phyloP scores from a whole-genome alignment of 1,284 basidiomycete genomes.

The Neolentinus lepideus region DNA sequence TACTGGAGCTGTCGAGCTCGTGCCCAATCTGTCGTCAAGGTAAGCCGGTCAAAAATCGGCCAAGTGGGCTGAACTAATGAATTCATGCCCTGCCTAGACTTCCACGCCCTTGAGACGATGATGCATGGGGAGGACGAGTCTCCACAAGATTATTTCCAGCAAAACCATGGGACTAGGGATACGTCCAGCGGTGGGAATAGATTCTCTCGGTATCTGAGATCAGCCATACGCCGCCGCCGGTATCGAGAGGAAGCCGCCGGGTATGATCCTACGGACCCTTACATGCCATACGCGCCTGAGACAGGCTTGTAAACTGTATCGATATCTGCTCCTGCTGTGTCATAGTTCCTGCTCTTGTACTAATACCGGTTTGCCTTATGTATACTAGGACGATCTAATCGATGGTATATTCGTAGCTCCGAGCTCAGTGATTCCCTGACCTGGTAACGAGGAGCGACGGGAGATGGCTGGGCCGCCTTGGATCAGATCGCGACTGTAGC shows the following conservation, averaged over 20 bases:
- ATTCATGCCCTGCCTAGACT: constrained; percentile 25
- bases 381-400: background rate
- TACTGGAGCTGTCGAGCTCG: constrained; percentile 82
- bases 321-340: background rate
- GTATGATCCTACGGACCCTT: constrained; percentile 1
- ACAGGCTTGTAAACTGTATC: background rate
- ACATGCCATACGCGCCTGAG: background rate
- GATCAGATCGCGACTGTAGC: background rate
- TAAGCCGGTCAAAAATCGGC: constrained; percentile 23
- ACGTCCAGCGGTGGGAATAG: background rate
- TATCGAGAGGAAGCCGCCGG: constrained; percentile 1
- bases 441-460: too few species aligned
- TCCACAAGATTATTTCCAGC: background rate
- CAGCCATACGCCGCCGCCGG: constrained; percentile 1
- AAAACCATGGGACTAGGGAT: background rate
- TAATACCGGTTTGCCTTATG: background rate
- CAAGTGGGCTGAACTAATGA: constrained; percentile 4
- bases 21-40: constrained; percentile 91
- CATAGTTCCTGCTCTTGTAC: background rate
- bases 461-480: background rate
- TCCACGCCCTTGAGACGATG: constrained; percentile 42
- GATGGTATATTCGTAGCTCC: background rate
- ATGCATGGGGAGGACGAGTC: constrained; percentile 26
- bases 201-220: constrained; percentile 7
- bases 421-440: too few species aligned